Base-by-base conservation (phyloP, 2,329 filamentous ascomycete genomes). In the Alternaria triticina region DNA sequence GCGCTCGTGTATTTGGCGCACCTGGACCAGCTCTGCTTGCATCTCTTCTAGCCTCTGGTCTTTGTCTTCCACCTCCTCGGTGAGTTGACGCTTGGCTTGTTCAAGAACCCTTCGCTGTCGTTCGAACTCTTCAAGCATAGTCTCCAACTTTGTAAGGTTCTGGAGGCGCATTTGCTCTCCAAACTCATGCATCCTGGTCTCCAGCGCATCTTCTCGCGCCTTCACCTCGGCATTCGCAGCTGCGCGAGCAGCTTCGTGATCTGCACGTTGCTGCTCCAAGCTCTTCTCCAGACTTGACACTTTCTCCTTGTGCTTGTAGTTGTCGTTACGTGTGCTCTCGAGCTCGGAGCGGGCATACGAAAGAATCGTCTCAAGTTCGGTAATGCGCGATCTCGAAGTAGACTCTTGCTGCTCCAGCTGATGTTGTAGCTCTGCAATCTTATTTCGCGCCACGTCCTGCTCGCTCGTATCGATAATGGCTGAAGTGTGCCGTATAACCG, bases 301-400 rank as follows among this genome's bases (percentile, higher is more conserved):
- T 22, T 54, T 66, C 12, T 76, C 75, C 40, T 74, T 75, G 25
- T 77, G 71, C 58, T 68, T 75, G 68, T 77, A 77, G 36, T 69
- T 72, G 27, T 76, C 74, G 3, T 65, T 67, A 7, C 76, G 74
- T 12, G 72, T 59, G 27, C 62, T 62, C 15, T 79, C 77, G 3
- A 79, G 69, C 52, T 79, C 77, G 5, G 70, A 71, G 6, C 73
- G 72, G 9, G 77, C 78, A 57, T 73, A 79, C 1, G 74, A 69
- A 9, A 78, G 68, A 12, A 78, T 70, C 4, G 77, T 77, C 49
- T 79, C 77, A 28, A 79, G 73, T 54, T 79, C 74, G 3, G 70
- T 74, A 27, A 79, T 77, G 43, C 76, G 75, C 13, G 71, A 74
- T 27, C 69, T 69, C 11, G 75, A 73, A 13, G 69, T 62, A 4